Evolutionary conservation across 495 filamentous ascomycete genomes (phyloP).

Genomic region (Penicillium steckii): DNA sequence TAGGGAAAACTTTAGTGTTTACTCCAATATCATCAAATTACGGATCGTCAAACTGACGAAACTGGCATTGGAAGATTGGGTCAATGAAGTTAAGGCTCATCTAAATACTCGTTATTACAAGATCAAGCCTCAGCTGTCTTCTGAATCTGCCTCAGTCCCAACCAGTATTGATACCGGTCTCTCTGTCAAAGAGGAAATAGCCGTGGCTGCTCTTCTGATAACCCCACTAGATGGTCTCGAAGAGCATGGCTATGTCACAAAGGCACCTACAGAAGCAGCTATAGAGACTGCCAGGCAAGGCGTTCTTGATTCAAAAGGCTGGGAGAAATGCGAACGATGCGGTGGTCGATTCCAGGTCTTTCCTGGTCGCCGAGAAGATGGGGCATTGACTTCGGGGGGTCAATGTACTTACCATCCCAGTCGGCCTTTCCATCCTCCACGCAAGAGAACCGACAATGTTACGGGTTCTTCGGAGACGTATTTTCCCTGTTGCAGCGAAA

Average conservation of each 20-base stretch:
- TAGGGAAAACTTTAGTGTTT: constrained; percentile 62
- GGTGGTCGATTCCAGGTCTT: constrained; percentile 85
- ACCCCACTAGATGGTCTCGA: constrained; percentile 59
- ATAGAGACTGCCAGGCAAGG: constrained; percentile 62
- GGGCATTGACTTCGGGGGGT: constrained; percentile 73
- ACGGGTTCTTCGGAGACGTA: constrained; percentile 50
- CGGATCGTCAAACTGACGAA: constrained; percentile 71
- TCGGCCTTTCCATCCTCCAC: constrained; percentile 53
- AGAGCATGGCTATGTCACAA: constrained; percentile 71
- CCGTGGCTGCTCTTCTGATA: constrained; percentile 56
- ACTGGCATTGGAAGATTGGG: constrained; percentile 69
- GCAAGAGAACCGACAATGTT: constrained; percentile 46
- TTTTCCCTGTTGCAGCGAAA: constrained; percentile 76
- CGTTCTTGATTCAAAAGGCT: constrained; percentile 64
- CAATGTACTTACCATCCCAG: constrained; percentile 76
- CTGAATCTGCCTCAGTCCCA: constrained; percentile 18
- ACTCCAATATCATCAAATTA: constrained; percentile 78
- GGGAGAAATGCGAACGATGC: constrained; percentile 89
- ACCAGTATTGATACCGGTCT: constrained; percentile 64
- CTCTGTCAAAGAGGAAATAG: constrained; percentile 62
- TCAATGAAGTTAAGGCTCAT: constrained; percentile 40
- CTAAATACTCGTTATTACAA: constrained; percentile 45
- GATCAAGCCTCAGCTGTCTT: constrained; percentile 22
- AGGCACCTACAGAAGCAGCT: constrained; percentile 57
- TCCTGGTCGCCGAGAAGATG: constrained; percentile 80